A percentile compares a stretch with the other conserved stretches of the same genome.
phyloP scores from a whole-genome alignment of 257 asterid species.

The Solanum pennellii region DNA sequence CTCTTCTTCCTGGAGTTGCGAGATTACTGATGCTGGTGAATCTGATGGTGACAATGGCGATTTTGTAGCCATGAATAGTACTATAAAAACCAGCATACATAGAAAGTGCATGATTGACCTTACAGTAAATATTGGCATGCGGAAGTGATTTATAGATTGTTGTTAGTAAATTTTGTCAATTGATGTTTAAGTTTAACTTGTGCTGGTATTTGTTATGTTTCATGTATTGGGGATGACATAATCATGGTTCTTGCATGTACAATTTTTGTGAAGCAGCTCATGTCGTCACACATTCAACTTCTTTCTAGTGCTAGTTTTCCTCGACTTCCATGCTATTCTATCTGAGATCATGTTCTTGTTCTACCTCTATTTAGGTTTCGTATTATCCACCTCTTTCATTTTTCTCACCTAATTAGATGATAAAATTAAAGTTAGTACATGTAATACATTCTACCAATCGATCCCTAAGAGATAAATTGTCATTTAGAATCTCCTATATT shows the following conservation, averaged over 20 bases:
- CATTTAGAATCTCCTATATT: no score
- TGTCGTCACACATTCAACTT: conserved; percentile 2
- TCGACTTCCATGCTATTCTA: background rate
- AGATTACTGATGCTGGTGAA: background rate
- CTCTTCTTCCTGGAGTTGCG: background rate
- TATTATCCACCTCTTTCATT: background rate
- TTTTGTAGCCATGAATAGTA: background rate
- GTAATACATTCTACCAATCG: background rate
- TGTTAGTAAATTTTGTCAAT: background rate
- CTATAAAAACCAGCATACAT: background rate
- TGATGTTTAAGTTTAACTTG: background rate
- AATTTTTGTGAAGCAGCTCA: background rate
- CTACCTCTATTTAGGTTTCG: background rate
- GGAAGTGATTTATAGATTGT: background rate
- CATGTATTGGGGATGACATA: conserved; percentile 22
- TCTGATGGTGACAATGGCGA: background rate
- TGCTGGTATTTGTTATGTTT: background rate
- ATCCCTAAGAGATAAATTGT: no score
- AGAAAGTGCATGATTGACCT: conserved; percentile 5
- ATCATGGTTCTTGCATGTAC: conserved; percentile 25
- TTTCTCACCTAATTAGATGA: no score
- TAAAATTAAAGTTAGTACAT: background rate
- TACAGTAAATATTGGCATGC: background rate
- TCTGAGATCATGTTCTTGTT: background rate
- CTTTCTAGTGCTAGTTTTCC: background rate